Base-by-base conservation (phyloP, 2,329 filamentous ascomycete species). In the Beauveria australis region DNA sequence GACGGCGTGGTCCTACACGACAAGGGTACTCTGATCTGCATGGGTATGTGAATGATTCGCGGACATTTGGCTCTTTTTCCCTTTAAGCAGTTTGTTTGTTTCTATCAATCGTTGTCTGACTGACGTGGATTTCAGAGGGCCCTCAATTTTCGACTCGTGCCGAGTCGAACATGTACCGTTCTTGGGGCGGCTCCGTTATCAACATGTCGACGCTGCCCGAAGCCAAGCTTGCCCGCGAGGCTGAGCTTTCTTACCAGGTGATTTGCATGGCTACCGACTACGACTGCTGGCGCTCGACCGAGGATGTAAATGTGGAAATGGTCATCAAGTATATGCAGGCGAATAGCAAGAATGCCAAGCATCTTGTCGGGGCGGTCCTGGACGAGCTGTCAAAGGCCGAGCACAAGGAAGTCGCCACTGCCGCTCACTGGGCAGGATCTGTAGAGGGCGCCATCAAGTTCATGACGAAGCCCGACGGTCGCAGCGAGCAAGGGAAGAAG, bases 211-310 rank as follows among this genome's bases (percentile, higher is more conserved):
- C 88, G 16, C 82, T 99, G 18, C 94, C 94, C 22, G 94, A 99
- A 78, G 89, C 93, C 54, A 99, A 99, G 81, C 86, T 99, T 22
- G 94, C 94, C 10, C 87, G 91, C 59, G 94, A 99, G 79, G 94
- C 94, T 26, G 94, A 99, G 79, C 89, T 99, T 68, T 89, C 89
- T 41, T 97, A 97, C 76, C 92, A 96, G 79, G 95, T 97, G 84
- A 96, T 99, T 70, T 96, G 93, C 81, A 99, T 99, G 94, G 91
- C 91, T 40, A 99, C 94, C 30, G 94, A 99, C 79, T 99, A 99
- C 75, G 94, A 99, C 79, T 97, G 93, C 85, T 99, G 94, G 94
- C 89, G 92, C 72, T 86, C 83, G 22, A 83, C 83, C 53, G 89
- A 86, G 61, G 90, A 89, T 65, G 94, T 99, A 64, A 92, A 92